These are phyloP conservation scores for Populus ilicifolia DNA, from an alignment of 345 rosid species.

Conservation along the genomic window DNA sequence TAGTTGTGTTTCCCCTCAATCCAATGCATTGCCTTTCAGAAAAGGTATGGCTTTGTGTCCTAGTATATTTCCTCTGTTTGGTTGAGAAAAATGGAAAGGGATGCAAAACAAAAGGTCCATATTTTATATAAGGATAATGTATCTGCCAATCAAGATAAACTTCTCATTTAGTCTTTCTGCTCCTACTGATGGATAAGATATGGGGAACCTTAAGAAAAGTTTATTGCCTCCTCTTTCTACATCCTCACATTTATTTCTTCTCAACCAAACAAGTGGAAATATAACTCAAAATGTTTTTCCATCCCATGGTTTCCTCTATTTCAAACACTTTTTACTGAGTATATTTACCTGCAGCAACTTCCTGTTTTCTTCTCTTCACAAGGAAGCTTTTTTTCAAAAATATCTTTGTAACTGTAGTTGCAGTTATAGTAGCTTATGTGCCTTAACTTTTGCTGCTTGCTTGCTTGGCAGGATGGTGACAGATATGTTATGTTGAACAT, in stretches of 20 bases:
- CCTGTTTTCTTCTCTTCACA: not conserved
- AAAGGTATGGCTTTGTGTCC: slow-evolving; percentile 35
- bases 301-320: not conserved
- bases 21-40: slow-evolving; percentile 17
- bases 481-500: slow-evolving; percentile 61
- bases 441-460: slow-evolving; percentile 10
- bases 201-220: not conserved
- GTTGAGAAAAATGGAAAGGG: not conserved
- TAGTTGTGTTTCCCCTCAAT: slow-evolving; percentile 44
- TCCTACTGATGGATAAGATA: not conserved
- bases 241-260: not conserved
- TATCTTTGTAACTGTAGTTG: not conserved
- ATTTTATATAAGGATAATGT: not conserved
- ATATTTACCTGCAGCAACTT: not conserved
- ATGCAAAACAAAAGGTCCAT: not conserved
- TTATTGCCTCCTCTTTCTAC: not conserved
- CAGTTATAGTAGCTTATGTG: not conserved
- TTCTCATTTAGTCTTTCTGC: not conserved
- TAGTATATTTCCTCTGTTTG: not conserved
- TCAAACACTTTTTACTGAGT: not conserved
- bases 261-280: not conserved
- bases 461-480: slow-evolving; percentile 57
- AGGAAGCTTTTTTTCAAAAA: not conserved
- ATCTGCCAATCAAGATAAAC: not conserved
- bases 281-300: not conserved